Evolutionary conservation across 441 rosid species (phyloP).

Genomic region (Euphorbia schlechtendalii): DNA sequence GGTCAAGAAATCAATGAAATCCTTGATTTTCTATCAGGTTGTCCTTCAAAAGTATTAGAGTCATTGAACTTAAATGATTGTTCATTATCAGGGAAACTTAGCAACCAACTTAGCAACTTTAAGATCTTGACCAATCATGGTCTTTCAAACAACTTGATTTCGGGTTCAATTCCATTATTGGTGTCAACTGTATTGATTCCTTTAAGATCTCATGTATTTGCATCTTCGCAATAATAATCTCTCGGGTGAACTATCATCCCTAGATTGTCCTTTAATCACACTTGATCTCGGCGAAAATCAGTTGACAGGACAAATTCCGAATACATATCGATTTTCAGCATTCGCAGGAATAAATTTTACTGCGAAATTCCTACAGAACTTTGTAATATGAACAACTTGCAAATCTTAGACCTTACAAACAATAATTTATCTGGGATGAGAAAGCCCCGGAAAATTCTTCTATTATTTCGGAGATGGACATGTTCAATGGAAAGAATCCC

Average conservation of each 20-base stretch:
- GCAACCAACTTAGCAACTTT: conserved; percentile 3
- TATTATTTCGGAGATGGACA: neutral
- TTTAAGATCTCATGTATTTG: neutral
- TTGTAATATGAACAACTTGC: neutral
- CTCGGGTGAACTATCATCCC: neutral
- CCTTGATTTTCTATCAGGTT: conserved; percentile 3
- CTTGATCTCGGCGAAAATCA: neutral
- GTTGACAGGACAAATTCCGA: neutral
- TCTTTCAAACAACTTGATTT: neutral
- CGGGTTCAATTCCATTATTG: neutral
- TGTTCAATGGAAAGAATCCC: too few species aligned
- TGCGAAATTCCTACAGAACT: neutral
- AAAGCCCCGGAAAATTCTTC: neutral
- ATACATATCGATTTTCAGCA: neutral
- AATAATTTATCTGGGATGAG: neutral
- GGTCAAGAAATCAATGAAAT: conserved; percentile 6
- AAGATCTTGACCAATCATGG: neutral
- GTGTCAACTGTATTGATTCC: too few species aligned
- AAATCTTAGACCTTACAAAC: neutral
- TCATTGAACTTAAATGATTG: neutral
- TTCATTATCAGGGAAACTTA: neutral
- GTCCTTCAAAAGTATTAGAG: neutral
- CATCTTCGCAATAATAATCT: conserved; percentile 12
- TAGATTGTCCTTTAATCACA: neutral
- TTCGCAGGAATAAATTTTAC: neutral